Evolutionary conservation across 2,329 filamentous ascomycete genomes (phyloP).

Genomic region (Monilinia polystroma): DNA sequence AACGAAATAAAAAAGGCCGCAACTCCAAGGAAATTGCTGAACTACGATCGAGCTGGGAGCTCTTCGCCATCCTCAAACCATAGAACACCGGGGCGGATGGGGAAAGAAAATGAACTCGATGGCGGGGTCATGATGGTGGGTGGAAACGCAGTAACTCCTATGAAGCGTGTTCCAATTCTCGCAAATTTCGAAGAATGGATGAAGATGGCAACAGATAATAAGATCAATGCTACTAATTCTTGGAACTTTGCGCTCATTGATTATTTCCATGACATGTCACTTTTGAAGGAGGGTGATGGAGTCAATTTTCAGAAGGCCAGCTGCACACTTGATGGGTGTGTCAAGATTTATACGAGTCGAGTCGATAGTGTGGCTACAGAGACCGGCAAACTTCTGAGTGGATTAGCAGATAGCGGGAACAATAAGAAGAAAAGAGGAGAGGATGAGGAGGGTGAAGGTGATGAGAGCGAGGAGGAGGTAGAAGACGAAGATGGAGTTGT

Average conservation of each 20-base stretch:
- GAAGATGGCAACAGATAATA: conserved; percentile 99
- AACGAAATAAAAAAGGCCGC: conserved; percentile 85
- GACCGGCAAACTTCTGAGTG: conserved; percentile 91
- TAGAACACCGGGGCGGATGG: conserved; percentile 50
- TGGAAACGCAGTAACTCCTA: conserved; percentile 80
- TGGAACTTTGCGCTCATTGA: conserved; percentile 99
- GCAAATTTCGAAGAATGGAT: conserved; percentile 99
- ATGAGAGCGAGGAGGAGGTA: conserved; percentile 56
- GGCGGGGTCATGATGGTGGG: conserved; percentile 65
- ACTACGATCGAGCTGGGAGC: conserved; percentile 58
- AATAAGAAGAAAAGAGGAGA: conserved; percentile 72
- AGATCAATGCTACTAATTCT: conserved; percentile 96
- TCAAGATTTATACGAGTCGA: conserved; percentile 98
- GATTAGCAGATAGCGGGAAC: conserved; percentile 79
- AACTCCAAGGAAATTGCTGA: conserved; percentile 66
- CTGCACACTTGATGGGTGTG: conserved; percentile 94
- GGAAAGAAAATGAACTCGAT: conserved; percentile 48
- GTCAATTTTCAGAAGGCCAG: conserved; percentile 99
- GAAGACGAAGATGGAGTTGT: conserved; percentile 55
- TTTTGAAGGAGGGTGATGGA: conserved; percentile 91
- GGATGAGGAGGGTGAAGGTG: conserved; percentile 65
- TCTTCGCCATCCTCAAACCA: conserved; percentile 56
- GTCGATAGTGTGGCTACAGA: conserved; percentile 98
- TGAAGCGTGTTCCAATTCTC: conserved; percentile 92
- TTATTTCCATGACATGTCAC: conserved; percentile 98